Evolutionary conservation across 352 stramenopile species (phyloP).

Genomic region (Phytopythium chamaehyphon): DNA sequence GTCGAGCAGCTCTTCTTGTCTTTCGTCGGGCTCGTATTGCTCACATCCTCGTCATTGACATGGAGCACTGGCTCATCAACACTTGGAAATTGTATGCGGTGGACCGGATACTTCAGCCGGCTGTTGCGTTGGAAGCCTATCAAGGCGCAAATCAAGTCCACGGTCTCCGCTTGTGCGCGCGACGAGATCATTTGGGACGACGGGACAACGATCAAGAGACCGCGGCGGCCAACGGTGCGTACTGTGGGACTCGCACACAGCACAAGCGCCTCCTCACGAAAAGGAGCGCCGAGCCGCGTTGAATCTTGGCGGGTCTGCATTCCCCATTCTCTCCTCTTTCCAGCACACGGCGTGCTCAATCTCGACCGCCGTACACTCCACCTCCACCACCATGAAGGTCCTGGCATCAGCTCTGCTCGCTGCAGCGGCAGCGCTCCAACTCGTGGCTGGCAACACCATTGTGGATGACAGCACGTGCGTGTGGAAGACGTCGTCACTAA

Average conservation of each 20-base stretch:
- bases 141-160: background rate
- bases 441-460: slow-evolving; percentile 10
- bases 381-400: slow-evolving; percentile 9
- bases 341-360: too few species aligned
- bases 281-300: too few species aligned
- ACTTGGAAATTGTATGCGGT: slow-evolving; percentile 1
- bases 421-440: slow-evolving; percentile 4
- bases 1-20: background rate
- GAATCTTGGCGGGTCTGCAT: too few species aligned
- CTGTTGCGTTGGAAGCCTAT: background rate
- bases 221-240: too few species aligned
- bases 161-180: background rate
- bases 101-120: background rate
- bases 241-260: too few species aligned
- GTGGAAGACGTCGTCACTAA: slow-evolving; percentile 19
- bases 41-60: background rate
- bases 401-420: slow-evolving; percentile 1
- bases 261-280: too few species aligned
- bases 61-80: background rate
- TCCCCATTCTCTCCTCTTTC: too few species aligned
- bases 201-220: background rate
- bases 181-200: background rate
- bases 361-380: background rate
- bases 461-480: slow-evolving; percentile 31
- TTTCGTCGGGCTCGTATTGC: background rate